Evolutionary conservation across 805 yeast species (phyloP), one percentile per base, ranked within the genome.

Genomic region (Danielia oregonensis): DNA sequence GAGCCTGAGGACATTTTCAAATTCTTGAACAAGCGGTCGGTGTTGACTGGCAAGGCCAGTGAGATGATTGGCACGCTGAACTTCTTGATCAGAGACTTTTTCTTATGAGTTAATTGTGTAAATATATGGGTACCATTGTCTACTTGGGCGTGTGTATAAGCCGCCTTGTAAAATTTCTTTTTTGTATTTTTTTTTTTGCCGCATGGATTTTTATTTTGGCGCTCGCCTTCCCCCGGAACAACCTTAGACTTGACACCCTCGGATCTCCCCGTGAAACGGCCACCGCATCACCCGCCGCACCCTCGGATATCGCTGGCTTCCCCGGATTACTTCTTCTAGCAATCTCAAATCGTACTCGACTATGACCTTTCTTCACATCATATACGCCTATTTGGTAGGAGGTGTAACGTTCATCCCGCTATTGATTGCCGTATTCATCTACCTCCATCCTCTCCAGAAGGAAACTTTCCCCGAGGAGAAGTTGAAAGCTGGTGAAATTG

Each of bases 401-500:
- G 96, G 96, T 0, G 32, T 87, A 6, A 86, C 96, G 0, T 76
- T 89, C 42, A 57, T 86, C 15, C 96, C 95, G 1, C 40, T 81
- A 24, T 37, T 76, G 2, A 24, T 78, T 0, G 19, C 69, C 2
- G 48, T 53, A 1, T 53, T 71, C 22, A 39, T 74, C 13, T 73
- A 57, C 43, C 44, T 67, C 24, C 61, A 70, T 30, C 65, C 78
- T 63, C 30, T 50, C 44, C 32, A 54, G 46, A 22, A 44, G 37
- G 43, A 56, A 3, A 40, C 40, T 8, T n/a, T 26, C 7, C 30
- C 24, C 2, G 44, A 39, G 10, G 32, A 38, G 2, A 55, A 58
- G 4, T 59, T 81, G 33, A 78, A 72, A 43, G 78, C 81, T 4
- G 84, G 84, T 0, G 79, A 75, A 40, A 49, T 82, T n/a, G 79